Conservation (phyloP, 305 asterid genomes). For the Ruellia speciosa region DNA sequence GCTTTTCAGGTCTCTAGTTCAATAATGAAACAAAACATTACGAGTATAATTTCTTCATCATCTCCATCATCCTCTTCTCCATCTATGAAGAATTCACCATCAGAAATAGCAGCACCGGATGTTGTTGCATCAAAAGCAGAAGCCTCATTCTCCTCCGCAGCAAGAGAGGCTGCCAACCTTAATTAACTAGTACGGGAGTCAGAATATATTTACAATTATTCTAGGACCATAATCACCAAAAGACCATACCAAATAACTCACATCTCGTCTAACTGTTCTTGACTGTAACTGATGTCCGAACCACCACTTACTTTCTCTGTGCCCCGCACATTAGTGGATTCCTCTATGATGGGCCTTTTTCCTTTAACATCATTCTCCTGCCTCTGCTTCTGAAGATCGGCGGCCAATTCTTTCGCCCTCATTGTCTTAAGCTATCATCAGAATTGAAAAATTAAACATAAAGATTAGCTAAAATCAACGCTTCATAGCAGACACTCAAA, state of each 20-base stretch:
- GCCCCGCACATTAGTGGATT: slow-evolving; percentile 23
- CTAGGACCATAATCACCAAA: slow-evolving; percentile 5
- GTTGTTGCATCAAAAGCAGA: slow-evolving; percentile 53
- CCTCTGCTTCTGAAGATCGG: slow-evolving; percentile 73
- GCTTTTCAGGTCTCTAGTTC: slow-evolving; percentile 12
- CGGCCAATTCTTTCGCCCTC: slow-evolving; percentile 67
- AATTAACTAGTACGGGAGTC: slow-evolving; percentile 40
- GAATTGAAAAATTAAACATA: background rate
- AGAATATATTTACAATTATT: slow-evolving; percentile 23
- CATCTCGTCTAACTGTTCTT: slow-evolving; percentile 67
- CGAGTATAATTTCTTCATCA: slow-evolving; percentile 89
- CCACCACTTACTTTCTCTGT: slow-evolving; percentile 23
- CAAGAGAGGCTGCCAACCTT: slow-evolving; percentile 98
- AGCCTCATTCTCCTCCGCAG: slow-evolving; percentile 71
- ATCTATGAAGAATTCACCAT: slow-evolving; percentile 16
- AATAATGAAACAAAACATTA: slow-evolving; percentile 27
- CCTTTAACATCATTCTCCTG: slow-evolving; percentile 49
- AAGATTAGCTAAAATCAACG: background rate
- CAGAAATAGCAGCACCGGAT: slow-evolving; percentile 39
- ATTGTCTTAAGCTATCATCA: slow-evolving; percentile 63
- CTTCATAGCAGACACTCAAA: background rate
- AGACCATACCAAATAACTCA: slow-evolving; percentile 32
- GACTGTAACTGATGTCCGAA: slow-evolving; percentile 30
- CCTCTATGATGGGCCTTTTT: slow-evolving; percentile 38
- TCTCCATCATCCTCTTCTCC: slow-evolving; percentile 57